Evolutionary conservation across 176 grass and related monocot genomes (phyloP).

Genomic region (Musa beccarii): DNA sequence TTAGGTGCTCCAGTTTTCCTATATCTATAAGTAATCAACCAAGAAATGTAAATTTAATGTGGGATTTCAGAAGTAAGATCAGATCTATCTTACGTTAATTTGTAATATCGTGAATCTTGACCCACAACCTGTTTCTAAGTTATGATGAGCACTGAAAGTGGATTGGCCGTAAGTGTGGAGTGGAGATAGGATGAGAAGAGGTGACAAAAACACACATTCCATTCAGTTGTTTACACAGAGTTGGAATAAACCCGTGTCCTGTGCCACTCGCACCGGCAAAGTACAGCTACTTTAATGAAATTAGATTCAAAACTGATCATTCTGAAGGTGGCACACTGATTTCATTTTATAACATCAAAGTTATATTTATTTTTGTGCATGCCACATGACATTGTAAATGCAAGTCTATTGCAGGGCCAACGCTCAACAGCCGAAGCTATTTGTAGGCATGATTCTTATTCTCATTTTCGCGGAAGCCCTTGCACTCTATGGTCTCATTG

Average conservation of each 20-base stretch:
- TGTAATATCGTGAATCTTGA: not conserved
- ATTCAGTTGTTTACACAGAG: not conserved
- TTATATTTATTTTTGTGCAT: not conserved
- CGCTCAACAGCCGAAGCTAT: slow-evolving; percentile 10
- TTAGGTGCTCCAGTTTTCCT: no score
- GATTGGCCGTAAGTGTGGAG: not conserved
- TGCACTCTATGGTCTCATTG: slow-evolving; percentile 11
- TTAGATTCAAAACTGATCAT: not conserved
- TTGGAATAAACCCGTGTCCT: no score
- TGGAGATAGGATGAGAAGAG: not conserved
- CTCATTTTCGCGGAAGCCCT: slow-evolving; percentile 15
- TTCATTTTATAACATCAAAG: not conserved
- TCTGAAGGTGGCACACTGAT: not conserved
- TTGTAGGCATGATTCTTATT: slow-evolving; percentile 18
- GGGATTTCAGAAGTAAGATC: not conserved
- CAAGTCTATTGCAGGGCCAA: slow-evolving; percentile 7
- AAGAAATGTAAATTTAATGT: not conserved
- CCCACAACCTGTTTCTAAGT: no score
- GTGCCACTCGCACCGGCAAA: no score
- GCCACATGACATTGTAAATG: not conserved
- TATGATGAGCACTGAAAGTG: no score
- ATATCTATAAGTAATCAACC: no score
- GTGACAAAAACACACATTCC: not conserved
- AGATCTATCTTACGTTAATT: no score
- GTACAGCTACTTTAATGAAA: no score